A percentile compares a stretch with the other conserved stretches of the same genome.
These are phyloP conservation scores for Suhomyces xylopsoci DNA, from an alignment of 805 yeast genomes.

Conservation along the genomic window DNA sequence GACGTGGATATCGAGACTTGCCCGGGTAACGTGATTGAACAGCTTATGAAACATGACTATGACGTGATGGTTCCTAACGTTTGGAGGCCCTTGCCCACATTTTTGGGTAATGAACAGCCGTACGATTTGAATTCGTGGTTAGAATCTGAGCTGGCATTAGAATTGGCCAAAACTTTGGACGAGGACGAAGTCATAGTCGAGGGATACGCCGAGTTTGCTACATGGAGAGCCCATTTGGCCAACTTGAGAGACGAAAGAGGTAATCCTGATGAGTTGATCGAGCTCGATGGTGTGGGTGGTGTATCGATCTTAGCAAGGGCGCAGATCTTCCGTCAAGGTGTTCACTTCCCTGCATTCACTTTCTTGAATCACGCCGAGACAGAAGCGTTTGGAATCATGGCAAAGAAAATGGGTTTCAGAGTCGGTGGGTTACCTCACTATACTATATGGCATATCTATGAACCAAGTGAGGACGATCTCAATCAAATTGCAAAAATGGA, in stretches of 20 bases:
- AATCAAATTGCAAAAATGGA: constrained; percentile 66
- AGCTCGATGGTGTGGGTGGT: constrained; percentile 84
- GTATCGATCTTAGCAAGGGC: constrained; percentile 79
- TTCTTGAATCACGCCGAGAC: constrained; percentile 85
- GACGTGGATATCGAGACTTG: constrained; percentile 84
- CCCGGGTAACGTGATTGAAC: constrained; percentile 72
- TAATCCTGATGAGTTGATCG: constrained; percentile 58
- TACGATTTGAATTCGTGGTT: constrained; percentile 97
- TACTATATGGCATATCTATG: constrained; percentile 92
- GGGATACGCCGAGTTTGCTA: constrained; percentile 83
- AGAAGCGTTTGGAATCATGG: constrained; percentile 83
- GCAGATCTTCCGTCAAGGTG: constrained; percentile 69
- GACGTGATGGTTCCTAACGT: constrained; percentile 86
- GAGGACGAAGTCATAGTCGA: constrained; percentile 88
- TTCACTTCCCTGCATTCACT: constrained; percentile 82
- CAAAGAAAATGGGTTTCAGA: constrained; percentile 69
- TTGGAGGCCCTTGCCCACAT: constrained; percentile 95
- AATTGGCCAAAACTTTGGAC: constrained; percentile 58
- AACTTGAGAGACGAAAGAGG: constrained; percentile 64
- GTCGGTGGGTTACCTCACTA: constrained; percentile 92
- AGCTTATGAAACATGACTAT: constrained; percentile 62
- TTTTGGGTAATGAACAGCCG: constrained; percentile 87
- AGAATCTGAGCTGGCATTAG: constrained; percentile 75
- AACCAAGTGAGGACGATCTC: constrained; percentile 83
- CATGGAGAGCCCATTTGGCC: constrained; percentile 81